Percentiles rank a stretch among this genome's conserved stretches.
These are phyloP conservation scores for Prunus dulcis DNA, from an alignment of 306 rosid genomes.

Conservation along the genomic window DNA sequence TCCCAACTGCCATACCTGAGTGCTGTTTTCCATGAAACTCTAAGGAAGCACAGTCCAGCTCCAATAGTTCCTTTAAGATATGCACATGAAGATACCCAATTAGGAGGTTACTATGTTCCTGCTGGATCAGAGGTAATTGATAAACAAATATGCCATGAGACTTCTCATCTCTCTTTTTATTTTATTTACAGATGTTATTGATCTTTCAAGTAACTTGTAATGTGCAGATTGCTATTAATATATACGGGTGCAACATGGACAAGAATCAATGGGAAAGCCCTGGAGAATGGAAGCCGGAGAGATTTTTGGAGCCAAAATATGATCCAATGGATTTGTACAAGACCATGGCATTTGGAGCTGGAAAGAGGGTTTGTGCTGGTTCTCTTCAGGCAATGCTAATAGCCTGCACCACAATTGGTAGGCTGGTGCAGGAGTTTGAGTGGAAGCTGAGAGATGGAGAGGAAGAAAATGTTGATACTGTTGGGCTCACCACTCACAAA, in stretches of 20 bases:
- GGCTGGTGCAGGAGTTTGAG: slow-evolving; percentile 71
- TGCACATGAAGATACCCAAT: slow-evolving; percentile 73
- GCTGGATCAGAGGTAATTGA: slow-evolving; percentile 74
- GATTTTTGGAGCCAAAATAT: slow-evolving; percentile 65
- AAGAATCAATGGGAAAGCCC: slow-evolving; percentile 66
- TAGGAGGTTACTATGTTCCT: slow-evolving; percentile 78
- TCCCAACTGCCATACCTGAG: slow-evolving; percentile 59
- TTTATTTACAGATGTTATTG: neutral
- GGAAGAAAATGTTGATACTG: slow-evolving; percentile 68
- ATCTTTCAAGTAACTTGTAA: neutral
- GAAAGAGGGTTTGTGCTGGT: slow-evolving; percentile 92
- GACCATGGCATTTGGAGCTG: slow-evolving; percentile 97
- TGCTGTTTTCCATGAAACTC: slow-evolving; percentile 88
- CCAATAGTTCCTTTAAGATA: slow-evolving; percentile 71
- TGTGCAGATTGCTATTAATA: slow-evolving; percentile 74
- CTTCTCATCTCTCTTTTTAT: neutral
- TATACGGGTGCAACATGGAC: slow-evolving; percentile 95
- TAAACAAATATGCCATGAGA: neutral
- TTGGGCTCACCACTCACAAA: slow-evolving; percentile 80
- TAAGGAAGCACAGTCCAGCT: slow-evolving; percentile 74
- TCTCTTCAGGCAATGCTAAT: slow-evolving; percentile 73
- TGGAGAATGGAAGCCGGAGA: slow-evolving; percentile 73
- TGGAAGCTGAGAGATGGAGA: slow-evolving; percentile 73
- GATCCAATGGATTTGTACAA: slow-evolving; percentile 65
- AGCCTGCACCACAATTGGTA: slow-evolving; percentile 57